Evolutionary conservation across 2,329 filamentous ascomycete genomes (phyloP), one percentile per base, ranked within the genome.

Genomic region (Septoria linicola): DNA sequence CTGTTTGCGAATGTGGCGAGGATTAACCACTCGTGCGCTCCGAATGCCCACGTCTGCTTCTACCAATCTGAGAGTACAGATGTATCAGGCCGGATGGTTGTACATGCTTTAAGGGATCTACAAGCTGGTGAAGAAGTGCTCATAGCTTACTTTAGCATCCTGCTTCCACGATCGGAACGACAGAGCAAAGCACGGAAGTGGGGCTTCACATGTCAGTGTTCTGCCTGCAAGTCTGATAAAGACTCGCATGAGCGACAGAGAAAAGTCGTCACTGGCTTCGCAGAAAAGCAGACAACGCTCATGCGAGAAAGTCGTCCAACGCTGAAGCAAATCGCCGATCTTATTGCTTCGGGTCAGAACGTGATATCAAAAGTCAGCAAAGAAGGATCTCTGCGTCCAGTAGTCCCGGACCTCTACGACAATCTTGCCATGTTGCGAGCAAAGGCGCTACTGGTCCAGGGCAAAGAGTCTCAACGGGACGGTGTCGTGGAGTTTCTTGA

Each of bases 11-110:
- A 43, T 23, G 42, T 60, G 10, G 58, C 59, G 4, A 55, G 59
- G 27, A 49, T 59, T 45, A 62, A 62, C 25, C 59, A 62, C 41
- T 58, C 59, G 11, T 62, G 59, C 35, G 41, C 53, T 6, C 59
- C 59, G 7, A 62, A 60, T 45, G 59, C 59, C 7, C 59, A 62
- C 32, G 58, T 60, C 3, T 59, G 56, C 51, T 62, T 59, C 34
- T 59, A 60, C 34, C 51, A 47, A 36, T 40, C 51, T 1, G 14
- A 25, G 6, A 23, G 30, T 2, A 13, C 37, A 8, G 30, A 48
- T 8, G 23, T 32, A 2, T 39, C 21, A 37, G 58, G 54, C 11
- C 52, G 41, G 1, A 62, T 62, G 58, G 45, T 57, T 6, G 44
- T 62, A 3, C 59, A 62, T 34, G 34, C 56, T 11, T 46, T 62